Percentiles rank a stretch among this genome's conserved stretches.
Conservation (phyloP, 192 early-diverging fungal species). For the Mortierella antarctica region DNA sequence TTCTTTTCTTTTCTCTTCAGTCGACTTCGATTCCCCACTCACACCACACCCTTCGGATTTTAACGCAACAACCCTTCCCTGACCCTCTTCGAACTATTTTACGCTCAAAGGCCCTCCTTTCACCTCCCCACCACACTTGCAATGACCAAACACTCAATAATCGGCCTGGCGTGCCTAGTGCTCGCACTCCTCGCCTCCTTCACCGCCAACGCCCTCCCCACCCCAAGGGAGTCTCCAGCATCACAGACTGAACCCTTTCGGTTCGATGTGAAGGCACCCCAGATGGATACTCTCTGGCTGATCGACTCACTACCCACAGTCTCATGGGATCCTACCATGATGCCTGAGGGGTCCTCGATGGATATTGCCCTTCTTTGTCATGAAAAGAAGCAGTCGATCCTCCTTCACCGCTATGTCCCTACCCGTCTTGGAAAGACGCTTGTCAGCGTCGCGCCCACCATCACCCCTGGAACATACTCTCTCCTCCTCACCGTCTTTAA, state of each 20-base stretch:
- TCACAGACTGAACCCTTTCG: constrained; percentile 11
- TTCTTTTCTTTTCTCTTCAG: constrained; percentile 15
- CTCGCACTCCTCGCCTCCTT: constrained; percentile 14
- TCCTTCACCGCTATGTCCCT: constrained; percentile 48
- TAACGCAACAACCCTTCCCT: background rate
- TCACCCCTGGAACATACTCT: constrained; percentile 38
- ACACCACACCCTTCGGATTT: constrained; percentile 4
- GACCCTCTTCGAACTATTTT: background rate
- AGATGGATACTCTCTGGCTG: constrained; percentile 36
- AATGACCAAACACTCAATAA: constrained; percentile 29
- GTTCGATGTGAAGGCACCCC: constrained; percentile 26
- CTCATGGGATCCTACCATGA: constrained; percentile 20
- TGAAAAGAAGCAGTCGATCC: constrained; percentile 30
- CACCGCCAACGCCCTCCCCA: constrained; percentile 29
- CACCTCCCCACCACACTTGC: background rate
- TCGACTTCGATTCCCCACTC: constrained; percentile 18
- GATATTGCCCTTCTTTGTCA: constrained; percentile 44
- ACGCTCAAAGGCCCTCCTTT: background rate
- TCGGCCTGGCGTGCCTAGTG: constrained; percentile 12
- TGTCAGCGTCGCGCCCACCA: constrained; percentile 31
- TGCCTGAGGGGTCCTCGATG: constrained; percentile 37
- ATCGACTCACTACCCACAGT: constrained; percentile 39
- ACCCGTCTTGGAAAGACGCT: constrained; percentile 20
- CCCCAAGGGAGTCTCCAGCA: constrained; percentile 7
- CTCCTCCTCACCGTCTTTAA: constrained; percentile 44